These are phyloP conservation scores for Aquilaria malaccensis DNA, from an alignment of 345 rosid genomes.

Conservation along the genomic window DNA sequence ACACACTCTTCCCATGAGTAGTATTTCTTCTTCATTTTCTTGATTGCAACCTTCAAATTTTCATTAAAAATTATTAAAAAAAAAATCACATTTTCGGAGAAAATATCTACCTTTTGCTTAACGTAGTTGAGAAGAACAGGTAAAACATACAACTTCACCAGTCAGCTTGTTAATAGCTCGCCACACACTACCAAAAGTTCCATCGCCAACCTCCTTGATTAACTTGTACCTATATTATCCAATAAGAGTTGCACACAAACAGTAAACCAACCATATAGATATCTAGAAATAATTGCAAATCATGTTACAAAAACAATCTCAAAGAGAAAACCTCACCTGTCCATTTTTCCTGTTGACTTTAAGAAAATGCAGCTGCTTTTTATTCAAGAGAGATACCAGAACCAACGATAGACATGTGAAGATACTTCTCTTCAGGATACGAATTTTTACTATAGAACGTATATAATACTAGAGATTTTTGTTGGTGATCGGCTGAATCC, in stretches of 20 bases:
- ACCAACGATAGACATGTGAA: conserved; percentile 27
- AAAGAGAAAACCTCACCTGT: conserved; percentile 47
- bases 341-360: conserved; percentile 42
- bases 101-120: neutral
- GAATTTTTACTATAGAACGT: conserved; percentile 20
- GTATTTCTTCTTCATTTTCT: conserved; percentile 95
- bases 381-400: conserved; percentile 32
- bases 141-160: conserved; percentile 77
- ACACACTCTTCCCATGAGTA: conserved; percentile 93
- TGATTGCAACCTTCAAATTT: conserved; percentile 72
- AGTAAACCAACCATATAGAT: neutral
- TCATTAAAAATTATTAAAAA: neutral
- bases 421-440: conserved; percentile 26
- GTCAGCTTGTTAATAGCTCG: conserved; percentile 71
- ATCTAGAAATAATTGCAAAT: neutral
- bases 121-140: conserved; percentile 5
- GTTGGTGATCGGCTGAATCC: conserved; percentile 29
- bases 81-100: neutral
- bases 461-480: conserved; percentile 13
- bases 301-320: neutral
- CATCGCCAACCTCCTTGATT: conserved; percentile 90
- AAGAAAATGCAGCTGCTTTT: conserved; percentile 34
- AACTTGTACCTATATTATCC: conserved; percentile 56
- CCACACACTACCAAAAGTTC: conserved; percentile 96
- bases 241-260: conserved; percentile 1